phyloP scores from a whole-genome alignment of 768 basidiomycete genomes.

The Tylopilus vinaceipallidus region DNA sequence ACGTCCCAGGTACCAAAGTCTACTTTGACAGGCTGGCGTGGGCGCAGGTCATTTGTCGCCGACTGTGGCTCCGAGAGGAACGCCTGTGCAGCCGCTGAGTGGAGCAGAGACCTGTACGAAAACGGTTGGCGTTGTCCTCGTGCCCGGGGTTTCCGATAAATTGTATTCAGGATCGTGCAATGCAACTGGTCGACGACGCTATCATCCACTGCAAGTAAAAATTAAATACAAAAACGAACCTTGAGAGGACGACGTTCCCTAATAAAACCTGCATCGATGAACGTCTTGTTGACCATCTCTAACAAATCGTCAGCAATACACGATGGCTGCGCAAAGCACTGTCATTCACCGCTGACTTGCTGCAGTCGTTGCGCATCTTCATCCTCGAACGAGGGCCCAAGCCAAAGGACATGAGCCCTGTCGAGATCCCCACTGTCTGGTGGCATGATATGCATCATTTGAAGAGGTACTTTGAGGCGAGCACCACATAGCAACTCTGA shows the following conservation, averaged over 20 bases:
- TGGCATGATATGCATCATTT: constrained; percentile 50
- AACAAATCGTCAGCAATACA: constrained; percentile 4
- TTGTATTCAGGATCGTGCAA: constrained; percentile 51
- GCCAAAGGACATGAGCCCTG: constrained; percentile 55
- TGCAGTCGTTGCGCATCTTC: constrained; percentile 32
- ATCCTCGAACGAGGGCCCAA: constrained; percentile 43
- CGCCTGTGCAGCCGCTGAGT: constrained; percentile 23
- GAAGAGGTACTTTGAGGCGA: constrained; percentile 41
- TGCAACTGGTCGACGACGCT: constrained; percentile 36
- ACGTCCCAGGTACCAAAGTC: constrained; percentile 55
- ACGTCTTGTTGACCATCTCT: constrained; percentile 44
- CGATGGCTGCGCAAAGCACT: not conserved
- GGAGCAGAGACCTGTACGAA: constrained; percentile 38
- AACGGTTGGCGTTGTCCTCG: constrained; percentile 38
- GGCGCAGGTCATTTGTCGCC: not conserved
- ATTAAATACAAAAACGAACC: constrained; percentile 28
- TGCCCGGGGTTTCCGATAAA: constrained; percentile 37
- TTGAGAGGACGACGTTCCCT: constrained; percentile 50
- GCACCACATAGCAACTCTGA: constrained; percentile 36
- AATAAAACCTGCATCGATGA: constrained; percentile 42
- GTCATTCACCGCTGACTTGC: constrained; percentile 35
- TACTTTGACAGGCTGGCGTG: constrained; percentile 32
- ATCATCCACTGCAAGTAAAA: not conserved
- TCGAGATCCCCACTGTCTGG: constrained; percentile 35
- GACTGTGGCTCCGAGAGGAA: constrained; percentile 1